Percentiles rank a stretch among this genome's conserved stretches.
Conservation (phyloP, 306 rosid genomes). For the Cucurbita argyrosperma region DNA sequence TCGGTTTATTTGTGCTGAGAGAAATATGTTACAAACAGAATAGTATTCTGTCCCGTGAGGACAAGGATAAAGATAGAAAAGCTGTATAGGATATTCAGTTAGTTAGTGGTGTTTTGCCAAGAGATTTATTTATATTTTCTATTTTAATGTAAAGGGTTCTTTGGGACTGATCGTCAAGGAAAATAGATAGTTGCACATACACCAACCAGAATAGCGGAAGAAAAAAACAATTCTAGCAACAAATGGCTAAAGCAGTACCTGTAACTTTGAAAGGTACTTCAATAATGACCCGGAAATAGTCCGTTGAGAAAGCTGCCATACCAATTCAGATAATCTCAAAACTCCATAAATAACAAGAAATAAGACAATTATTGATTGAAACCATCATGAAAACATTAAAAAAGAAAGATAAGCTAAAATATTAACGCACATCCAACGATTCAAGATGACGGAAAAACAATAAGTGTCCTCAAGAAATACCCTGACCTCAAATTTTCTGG, state of each 20-base stretch:
- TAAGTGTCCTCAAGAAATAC: neutral
- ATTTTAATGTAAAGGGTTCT: neutral
- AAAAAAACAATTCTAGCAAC: neutral
- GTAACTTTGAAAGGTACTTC: conserved; percentile 94
- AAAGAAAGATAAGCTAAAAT: neutral
- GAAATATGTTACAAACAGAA: neutral
- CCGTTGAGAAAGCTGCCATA: conserved; percentile 85
- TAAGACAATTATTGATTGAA: neutral
- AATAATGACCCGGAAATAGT: conserved; percentile 85
- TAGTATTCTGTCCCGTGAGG: neutral
- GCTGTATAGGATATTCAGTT: neutral
- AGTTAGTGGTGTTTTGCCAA: neutral
- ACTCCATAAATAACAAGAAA: neutral
- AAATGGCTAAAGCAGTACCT: conserved; percentile 32
- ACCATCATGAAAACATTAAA: neutral
- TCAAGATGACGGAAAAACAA: neutral
- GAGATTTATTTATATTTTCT: neutral
- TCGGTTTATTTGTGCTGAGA: neutral
- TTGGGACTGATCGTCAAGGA: neutral
- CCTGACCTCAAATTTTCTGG: too few species aligned
- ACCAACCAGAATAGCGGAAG: neutral
- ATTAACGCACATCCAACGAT: neutral
- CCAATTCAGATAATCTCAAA: neutral
- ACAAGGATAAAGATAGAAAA: neutral
- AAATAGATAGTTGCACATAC: neutral